phyloP scores from a whole-genome alignment of 257 asterid species.

The Cinchona pubescens region DNA sequence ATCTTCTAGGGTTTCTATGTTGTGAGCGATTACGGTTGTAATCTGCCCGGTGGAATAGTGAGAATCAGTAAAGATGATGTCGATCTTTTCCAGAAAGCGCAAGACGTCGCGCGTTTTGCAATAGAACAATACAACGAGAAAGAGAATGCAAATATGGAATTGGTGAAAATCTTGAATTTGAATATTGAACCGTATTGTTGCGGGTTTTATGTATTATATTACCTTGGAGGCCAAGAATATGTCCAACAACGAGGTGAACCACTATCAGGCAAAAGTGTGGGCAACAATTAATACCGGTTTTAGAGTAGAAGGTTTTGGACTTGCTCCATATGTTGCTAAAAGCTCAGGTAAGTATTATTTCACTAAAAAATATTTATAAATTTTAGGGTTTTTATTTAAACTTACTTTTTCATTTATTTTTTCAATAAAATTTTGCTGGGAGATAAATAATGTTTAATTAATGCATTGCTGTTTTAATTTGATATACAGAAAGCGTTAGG shows the following conservation, averaged over 20 bases:
- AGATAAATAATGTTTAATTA: no score
- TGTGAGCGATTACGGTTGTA: not conserved
- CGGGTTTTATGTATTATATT: conserved; percentile 42
- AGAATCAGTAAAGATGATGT: not conserved
- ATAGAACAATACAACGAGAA: not conserved
- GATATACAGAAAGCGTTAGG: not conserved
- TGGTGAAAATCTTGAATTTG: conserved; percentile 22
- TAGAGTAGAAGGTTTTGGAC: conserved; percentile 24
- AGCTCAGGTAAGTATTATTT: not conserved
- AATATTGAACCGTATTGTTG: conserved; percentile 45
- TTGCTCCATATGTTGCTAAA: conserved; percentile 28
- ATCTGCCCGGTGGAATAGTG: not conserved
- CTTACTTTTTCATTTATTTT: no score
- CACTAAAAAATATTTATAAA: no score
- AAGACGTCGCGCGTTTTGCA: conserved; percentile 7
- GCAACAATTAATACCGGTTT: conserved; percentile 27
- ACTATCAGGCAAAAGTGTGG: conserved; percentile 36
- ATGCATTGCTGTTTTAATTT: no score
- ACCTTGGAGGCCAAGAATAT: conserved; percentile 23
- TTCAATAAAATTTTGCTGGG: no score
- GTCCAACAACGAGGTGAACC: conserved; percentile 11
- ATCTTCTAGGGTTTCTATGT: not conserved
- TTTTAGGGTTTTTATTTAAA: no score
- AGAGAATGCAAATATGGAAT: not conserved
- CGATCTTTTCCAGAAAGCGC: not conserved